phyloP scores from a whole-genome alignment of 2,329 filamentous ascomycete genomes.

The Fusarium sp. region DNA sequence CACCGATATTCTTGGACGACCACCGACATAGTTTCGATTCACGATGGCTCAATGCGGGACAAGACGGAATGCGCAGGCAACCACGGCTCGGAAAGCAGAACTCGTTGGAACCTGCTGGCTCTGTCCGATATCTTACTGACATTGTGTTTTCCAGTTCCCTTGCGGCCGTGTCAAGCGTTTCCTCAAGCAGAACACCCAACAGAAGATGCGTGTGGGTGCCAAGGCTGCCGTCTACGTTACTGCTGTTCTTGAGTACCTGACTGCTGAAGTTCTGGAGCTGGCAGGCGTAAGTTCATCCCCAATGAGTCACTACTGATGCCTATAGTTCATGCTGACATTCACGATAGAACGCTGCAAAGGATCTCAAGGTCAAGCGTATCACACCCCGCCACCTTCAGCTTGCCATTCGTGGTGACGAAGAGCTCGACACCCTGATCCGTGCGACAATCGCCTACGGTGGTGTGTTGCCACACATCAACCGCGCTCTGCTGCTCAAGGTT shows the following conservation, averaged over 20 bases:
- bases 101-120: slow-evolving; percentile 18
- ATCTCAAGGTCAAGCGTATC: slow-evolving; percentile 99
- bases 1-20: slow-evolving; percentile 19
- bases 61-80: slow-evolving; percentile 31
- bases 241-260: slow-evolving; percentile 97
- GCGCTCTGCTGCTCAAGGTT: slow-evolving; percentile 93
- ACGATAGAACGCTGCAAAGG: slow-evolving; percentile 90
- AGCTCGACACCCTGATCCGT: slow-evolving; percentile 95
- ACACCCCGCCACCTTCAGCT: slow-evolving; percentile 97
- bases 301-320: slow-evolving; percentile 19
- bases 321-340: slow-evolving; percentile 39
- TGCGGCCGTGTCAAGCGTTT: slow-evolving; percentile 99
- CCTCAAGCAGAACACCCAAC: slow-evolving; percentile 98
- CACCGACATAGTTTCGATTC: slow-evolving; percentile 10
- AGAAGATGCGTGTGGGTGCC: slow-evolving; percentile 99
- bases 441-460: slow-evolving; percentile 98
- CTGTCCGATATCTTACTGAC: slow-evolving; percentile 40
- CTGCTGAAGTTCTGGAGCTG: slow-evolving; percentile 96
- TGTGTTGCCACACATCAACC: slow-evolving; percentile 99
- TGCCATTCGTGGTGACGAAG: slow-evolving; percentile 97
- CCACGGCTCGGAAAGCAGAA: slow-evolving; percentile 16
- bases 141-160: slow-evolving; percentile 76
- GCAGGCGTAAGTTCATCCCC: slow-evolving; percentile 76
- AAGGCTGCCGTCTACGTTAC: slow-evolving; percentile 99
- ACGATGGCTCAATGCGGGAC: slow-evolving; percentile 30